Evolutionary conservation across 768 basidiomycete genomes (phyloP), one percentile per base, ranked within the genome.

Genomic region (Russula earlei): DNA sequence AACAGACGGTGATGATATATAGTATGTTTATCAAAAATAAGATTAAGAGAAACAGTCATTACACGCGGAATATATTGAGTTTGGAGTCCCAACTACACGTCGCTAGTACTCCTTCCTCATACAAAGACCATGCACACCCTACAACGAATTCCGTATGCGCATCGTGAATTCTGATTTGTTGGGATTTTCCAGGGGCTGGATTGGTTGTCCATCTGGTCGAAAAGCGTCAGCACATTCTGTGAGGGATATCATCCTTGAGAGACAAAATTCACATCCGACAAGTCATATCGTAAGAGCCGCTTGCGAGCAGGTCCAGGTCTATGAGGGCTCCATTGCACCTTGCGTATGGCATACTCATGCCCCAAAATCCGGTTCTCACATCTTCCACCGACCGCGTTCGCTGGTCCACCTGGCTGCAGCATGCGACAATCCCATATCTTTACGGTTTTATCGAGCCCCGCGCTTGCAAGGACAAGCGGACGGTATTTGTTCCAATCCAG

Each of bases 401-500:
- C 71, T 6, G 49, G 49, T 42, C 33, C 50, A 4, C 75, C 76
- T 0, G 76, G 65, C 63, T 84, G 79, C 45, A 89, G 75, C 87
- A 91, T 91, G 38, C 92, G 83, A 64, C 88, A 85, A 66, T 95
- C 91, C 86, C 91, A 93, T 14, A 91, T 74, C 61, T 82, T 84
- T 54, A 84, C 75, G 12, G 74, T 64, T 67, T 84, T 86, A 69
- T 94, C 91, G 27, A 92, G 87, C 29, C 86, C 85, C 1, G 77
- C 84, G 59, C 82, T 88, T 1, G 89, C 91, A 53, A 94, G 72
- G 11, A 83, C 69, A 64, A 83, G 81, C 7, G 87, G 86, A 2
- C 80, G 79, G 67, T 94, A 95, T 67, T 95, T 95, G 69, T 95
- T 95, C 90, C 91, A 95, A 62, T 94, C 92, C 31, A 93, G 67